Percentiles rank a stretch among this genome's conserved stretches.
Evolutionary conservation across 225 moss, liverwort and hornwort genomes (phyloP).

Genomic region (Asterella californica): DNA sequence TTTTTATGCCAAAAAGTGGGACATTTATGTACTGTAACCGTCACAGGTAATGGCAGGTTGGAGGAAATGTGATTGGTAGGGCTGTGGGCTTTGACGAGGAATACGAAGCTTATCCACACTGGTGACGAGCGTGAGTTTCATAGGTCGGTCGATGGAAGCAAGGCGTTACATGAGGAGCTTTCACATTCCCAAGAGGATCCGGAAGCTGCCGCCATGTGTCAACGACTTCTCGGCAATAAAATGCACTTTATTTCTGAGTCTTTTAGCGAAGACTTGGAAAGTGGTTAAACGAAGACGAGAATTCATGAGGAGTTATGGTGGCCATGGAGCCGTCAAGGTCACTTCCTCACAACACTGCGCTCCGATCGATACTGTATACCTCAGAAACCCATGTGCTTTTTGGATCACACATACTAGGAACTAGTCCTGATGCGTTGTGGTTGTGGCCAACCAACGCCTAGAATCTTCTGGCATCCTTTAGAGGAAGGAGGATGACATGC

Average conservation of each 20-base stretch:
- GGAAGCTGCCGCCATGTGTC: background rate
- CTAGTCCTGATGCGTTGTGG: background rate
- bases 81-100: background rate
- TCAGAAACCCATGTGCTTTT: background rate
- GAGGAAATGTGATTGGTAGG: background rate
- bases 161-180: background rate
- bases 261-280: background rate
- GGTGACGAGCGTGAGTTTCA: background rate
- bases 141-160: background rate
- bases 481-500: background rate
- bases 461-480: background rate
- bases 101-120: background rate
- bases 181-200: background rate
- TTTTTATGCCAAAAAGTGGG: background rate
- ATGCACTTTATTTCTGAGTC: background rate
- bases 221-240: background rate
- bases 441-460: background rate
- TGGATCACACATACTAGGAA: background rate
- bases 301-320: background rate
- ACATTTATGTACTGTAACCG: too few relatives aligned
- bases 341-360: background rate
- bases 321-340: background rate
- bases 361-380: background rate
- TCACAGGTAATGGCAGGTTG: background rate
- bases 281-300: background rate